Conservation (phyloP, 1,284 basidiomycete species). For the Cutaneotrichosporon mucoides region DNA sequence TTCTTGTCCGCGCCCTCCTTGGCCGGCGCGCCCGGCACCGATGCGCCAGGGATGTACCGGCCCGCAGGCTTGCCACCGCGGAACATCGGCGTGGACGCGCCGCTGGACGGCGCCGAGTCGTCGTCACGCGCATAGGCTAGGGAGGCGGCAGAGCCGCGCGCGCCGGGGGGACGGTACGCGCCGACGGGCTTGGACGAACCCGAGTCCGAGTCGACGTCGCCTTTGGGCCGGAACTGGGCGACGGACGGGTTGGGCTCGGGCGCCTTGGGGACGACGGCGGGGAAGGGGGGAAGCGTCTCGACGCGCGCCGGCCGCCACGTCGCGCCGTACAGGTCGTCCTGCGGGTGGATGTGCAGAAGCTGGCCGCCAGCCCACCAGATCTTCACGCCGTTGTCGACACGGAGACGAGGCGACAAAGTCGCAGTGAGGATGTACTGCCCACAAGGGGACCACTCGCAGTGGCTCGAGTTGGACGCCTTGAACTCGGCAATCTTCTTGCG, state of each 20-base stretch:
- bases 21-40: slow-evolving; percentile 39
- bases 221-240: slow-evolving; percentile 33
- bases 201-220: slow-evolving; percentile 32
- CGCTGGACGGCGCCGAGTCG: slow-evolving; percentile 54
- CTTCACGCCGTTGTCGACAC: slow-evolving; percentile 96
- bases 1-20: slow-evolving; percentile 55
- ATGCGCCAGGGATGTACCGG: slow-evolving; percentile 66
- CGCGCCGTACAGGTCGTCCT: slow-evolving; percentile 80
- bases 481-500: slow-evolving; percentile 79
- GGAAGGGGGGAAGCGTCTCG: slow-evolving; percentile 67
- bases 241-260: slow-evolving; percentile 67
- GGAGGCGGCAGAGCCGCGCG: slow-evolving; percentile 78
- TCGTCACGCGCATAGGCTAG: slow-evolving; percentile 85
- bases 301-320: slow-evolving; percentile 74
- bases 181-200: slow-evolving; percentile 62
- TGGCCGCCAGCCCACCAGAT: slow-evolving; percentile 90
- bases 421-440: slow-evolving; percentile 90
- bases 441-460: slow-evolving; percentile 93
- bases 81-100: slow-evolving; percentile 55
- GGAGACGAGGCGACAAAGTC: slow-evolving; percentile 84
- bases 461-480: slow-evolving; percentile 79
- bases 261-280: slow-evolving; percentile 64
- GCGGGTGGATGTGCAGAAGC: slow-evolving; percentile 75
- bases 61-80: slow-evolving; percentile 54
- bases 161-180: slow-evolving; percentile 86